Conservation (phyloP, 1,139 yeast genomes). For the Candida pseudoviswanathii region DNA sequence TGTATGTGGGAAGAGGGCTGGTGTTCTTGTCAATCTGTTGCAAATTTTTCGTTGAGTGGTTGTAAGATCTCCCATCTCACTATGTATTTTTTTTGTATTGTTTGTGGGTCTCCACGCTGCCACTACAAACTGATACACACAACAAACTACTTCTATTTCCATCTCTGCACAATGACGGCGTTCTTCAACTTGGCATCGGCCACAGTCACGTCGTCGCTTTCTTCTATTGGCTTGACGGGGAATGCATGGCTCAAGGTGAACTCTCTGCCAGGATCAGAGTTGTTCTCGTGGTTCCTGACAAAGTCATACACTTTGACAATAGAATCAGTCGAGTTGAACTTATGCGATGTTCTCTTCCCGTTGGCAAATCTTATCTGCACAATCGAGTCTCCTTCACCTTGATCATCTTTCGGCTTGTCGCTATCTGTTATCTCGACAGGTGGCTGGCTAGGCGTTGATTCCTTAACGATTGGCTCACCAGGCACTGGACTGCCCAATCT, state of each 20-base stretch:
- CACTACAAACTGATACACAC: neutral
- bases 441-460: slow-evolving; percentile 1
- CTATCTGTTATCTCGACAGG: slow-evolving; percentile 17
- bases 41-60: slow-evolving; percentile 4
- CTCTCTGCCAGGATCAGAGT: slow-evolving; percentile 46
- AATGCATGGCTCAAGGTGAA: slow-evolving; percentile 80
- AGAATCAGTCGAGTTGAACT: slow-evolving; percentile 65
- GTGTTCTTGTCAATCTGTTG: slow-evolving; percentile 4
- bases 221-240: slow-evolving; percentile 77
- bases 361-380: slow-evolving; percentile 86
- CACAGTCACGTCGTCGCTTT: slow-evolving; percentile 52
- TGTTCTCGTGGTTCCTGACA: slow-evolving; percentile 52
- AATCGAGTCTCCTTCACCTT: slow-evolving; percentile 65
- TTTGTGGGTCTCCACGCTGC: neutral
- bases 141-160: slow-evolving; percentile 35
- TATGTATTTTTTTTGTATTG: neutral
- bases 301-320: slow-evolving; percentile 71
- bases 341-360: slow-evolving; percentile 69
- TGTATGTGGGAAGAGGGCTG: neutral
- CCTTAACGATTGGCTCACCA: slow-evolving; percentile 48
- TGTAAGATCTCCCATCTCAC: neutral
- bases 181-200: slow-evolving; percentile 77
- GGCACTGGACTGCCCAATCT: slow-evolving; percentile 91
- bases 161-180: slow-evolving; percentile 89
- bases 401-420: slow-evolving; percentile 23